A percentile compares a stretch with the other conserved stretches of the same genome.
phyloP scores from a whole-genome alignment of 371 early-diverging fungal species.

The Synchytrium microbalum region DNA sequence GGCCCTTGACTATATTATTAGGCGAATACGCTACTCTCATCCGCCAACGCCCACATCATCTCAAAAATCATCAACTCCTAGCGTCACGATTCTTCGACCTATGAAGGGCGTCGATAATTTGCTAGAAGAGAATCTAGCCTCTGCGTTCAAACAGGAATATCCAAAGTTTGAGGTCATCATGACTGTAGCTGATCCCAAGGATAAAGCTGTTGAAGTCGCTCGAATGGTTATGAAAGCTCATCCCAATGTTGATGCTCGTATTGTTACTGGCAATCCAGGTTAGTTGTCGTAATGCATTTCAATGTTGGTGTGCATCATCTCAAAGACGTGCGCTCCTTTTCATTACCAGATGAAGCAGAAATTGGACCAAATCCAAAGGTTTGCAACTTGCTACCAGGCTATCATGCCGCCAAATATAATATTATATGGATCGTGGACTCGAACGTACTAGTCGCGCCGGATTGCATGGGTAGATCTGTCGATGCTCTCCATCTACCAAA shows the following conservation, averaged over 20 bases:
- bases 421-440: conserved; percentile 91
- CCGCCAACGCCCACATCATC: background rate
- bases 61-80: conserved; percentile 6
- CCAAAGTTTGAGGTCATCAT: conserved; percentile 75
- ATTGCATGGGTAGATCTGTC: conserved; percentile 72
- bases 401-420: conserved; percentile 69
- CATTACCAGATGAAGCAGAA: conserved; percentile 46
- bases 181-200: conserved; percentile 66
- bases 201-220: conserved; percentile 71
- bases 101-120: conserved; percentile 83
- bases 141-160: conserved; percentile 76
- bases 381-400: conserved; percentile 84
- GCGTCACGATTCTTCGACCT: conserved; percentile 75
- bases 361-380: conserved; percentile 90
- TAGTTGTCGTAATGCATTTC: conserved; percentile 2
- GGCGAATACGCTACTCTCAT: background rate
- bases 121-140: conserved; percentile 66
- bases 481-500: conserved; percentile 55
- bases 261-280: conserved; percentile 62
- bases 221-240: conserved; percentile 54
- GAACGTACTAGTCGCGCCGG: conserved; percentile 70
- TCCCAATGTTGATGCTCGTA: conserved; percentile 59
- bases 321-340: conserved; percentile 4
- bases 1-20: no score
- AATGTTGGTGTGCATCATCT: conserved; percentile 6